A percentile compares a stretch with the other conserved stretches of the same genome.
Evolutionary conservation across 2,329 filamentous ascomycete species (phyloP).

Genomic region (Cadophora gregata): DNA sequence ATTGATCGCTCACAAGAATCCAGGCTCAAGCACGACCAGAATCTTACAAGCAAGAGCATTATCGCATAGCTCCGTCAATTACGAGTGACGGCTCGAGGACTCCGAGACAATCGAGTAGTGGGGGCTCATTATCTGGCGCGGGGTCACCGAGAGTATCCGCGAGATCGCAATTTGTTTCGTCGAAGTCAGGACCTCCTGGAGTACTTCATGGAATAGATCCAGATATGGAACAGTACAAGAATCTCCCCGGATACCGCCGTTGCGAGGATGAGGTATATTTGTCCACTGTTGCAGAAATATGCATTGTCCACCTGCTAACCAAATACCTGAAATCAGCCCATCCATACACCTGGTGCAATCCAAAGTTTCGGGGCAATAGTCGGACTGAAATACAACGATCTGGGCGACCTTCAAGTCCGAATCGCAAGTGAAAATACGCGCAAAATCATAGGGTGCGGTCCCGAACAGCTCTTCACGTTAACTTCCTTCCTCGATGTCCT

Average conservation of each 20-base stretch:
- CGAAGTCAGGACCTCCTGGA: conserved; percentile 11
- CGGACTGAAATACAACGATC: conserved; percentile 30
- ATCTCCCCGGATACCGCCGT: background rate
- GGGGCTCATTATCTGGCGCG: conserved; percentile 1
- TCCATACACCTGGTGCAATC: conserved; percentile 38
- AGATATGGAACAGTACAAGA: background rate
- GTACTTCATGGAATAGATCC: conserved; percentile 8
- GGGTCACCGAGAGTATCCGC: conserved; percentile 19
- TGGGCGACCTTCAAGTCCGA: conserved; percentile 33
- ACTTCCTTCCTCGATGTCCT: conserved; percentile 36
- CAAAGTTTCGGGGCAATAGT: conserved; percentile 36
- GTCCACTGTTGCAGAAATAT: too few relatives aligned
- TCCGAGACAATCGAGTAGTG: conserved; percentile 4
- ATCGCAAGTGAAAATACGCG: conserved; percentile 39
- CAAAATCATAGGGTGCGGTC: conserved; percentile 34
- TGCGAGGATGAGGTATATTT: conserved; percentile 19
- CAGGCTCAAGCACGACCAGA: background rate
- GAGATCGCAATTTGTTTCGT: conserved; percentile 23
- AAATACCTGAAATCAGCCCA: conserved; percentile 33
- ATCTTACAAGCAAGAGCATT: background rate
- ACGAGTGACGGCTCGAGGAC: background rate
- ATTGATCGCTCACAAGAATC: background rate
- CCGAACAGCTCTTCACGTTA: conserved; percentile 36
- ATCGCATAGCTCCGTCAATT: conserved; percentile 23
- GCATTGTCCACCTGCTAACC: background rate